Conservation (phyloP, 2,329 filamentous ascomycete species). For the Aspergillus tubingensis region DNA sequence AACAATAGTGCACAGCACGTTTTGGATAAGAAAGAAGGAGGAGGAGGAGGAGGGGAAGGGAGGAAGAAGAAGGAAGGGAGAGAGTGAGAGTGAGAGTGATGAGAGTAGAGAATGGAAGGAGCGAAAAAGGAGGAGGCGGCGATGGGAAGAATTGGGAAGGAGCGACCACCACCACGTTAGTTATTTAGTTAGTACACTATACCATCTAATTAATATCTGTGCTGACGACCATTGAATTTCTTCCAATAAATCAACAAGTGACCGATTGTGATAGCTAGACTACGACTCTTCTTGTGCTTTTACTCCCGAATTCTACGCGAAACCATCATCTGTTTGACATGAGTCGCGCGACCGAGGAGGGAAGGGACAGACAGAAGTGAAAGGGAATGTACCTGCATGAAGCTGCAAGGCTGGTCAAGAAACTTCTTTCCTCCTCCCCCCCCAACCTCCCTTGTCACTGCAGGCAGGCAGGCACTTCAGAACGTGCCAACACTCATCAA, state of each 20-base stretch:
- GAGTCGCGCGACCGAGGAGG: background rate
- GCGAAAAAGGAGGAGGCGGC: background rate
- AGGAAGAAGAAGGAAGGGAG: background rate
- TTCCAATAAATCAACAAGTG: no score
- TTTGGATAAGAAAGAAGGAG: background rate
- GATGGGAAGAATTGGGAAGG: background rate
- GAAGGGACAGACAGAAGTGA: no score
- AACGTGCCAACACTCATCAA: no score
- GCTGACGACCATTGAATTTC: no score
- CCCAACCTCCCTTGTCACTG: no score
- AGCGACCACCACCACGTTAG: background rate
- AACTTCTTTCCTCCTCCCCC: no score
- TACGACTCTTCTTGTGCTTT: no score
- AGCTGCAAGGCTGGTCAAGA: background rate
- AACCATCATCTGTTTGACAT: background rate
- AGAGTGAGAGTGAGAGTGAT: background rate
- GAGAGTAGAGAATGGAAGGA: background rate
- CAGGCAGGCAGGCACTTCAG: no score
- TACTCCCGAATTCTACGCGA: no score
- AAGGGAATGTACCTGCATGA: background rate
- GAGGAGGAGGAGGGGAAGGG: background rate
- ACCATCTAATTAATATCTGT: no score
- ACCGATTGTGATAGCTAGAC: no score
- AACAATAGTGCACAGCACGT: constrained; percentile 3
- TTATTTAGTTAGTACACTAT: no score